Base-by-base conservation (phyloP, 192 early-diverging fungal species). In the Entomortierella chlamydospora region DNA sequence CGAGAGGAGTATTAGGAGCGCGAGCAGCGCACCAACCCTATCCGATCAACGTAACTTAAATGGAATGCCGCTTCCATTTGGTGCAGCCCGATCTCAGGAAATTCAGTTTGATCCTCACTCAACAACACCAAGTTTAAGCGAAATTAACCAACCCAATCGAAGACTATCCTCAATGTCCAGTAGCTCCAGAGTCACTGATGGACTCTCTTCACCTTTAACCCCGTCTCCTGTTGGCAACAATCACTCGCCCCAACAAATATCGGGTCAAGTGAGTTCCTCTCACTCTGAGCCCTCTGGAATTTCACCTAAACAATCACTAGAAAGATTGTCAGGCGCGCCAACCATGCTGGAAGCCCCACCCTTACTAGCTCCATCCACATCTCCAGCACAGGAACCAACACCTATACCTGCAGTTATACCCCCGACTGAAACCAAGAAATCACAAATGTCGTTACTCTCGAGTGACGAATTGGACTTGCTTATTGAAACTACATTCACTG, bases 401-500 rank as follows among this genome's bases (percentile, higher is more conserved):
- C 15, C 63, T 5, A 5, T 37, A 30, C 26, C 11, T 18, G 12
- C 33, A 31, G 37, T 5, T 9, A 10, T 6, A 1, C 29, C 57
- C 4, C 9, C 50, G 20, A 26, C 29, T 18, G 52, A 57, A 33
- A 43, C 66, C 28, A 74, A 74, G 30, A 77, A 68, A 33, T 50
- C 58, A 2, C 50, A 29, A 25, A 58, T 67, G 26, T 33, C 57
- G 8, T 51, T 79, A 13, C 33, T 79, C 2, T 79, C 76, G 1
- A 61, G 58, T 28, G 76, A 79, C 37, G 76, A 79, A 33, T 51
- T 79, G n/a, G 76, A 79, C 23, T 43, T 79, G 12, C 26, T 79
- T 29, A 79, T 79, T 29, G 76, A 79, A 25, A 79, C 68, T n/a
- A 65, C 76, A 11, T 79, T 79, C 52, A 70, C 62, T 2, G 68